A percentile compares a stretch with the other conserved stretches of the same genome.
Evolutionary conservation across 2,329 filamentous ascomycete genomes (phyloP).

Genomic region (Dryadomyces quercus-mongolicae): DNA sequence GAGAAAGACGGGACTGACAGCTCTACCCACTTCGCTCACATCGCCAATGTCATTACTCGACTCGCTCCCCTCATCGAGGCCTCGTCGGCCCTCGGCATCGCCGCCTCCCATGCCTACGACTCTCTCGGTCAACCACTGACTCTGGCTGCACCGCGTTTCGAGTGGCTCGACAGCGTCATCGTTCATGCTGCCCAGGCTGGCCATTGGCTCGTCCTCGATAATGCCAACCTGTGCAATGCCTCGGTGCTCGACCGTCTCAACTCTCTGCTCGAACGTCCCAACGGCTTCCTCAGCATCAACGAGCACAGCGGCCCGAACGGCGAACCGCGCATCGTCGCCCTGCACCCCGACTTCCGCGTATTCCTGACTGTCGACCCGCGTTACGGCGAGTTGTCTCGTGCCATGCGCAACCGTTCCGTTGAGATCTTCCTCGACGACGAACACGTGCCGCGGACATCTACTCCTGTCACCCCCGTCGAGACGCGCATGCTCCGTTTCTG

Average conservation of each 20-base stretch:
- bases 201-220: conserved; percentile 89
- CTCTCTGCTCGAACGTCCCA: conserved; percentile 73
- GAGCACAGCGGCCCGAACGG: conserved; percentile 81
- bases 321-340: conserved; percentile 64
- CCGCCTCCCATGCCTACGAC: conserved; percentile 34
- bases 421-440: conserved; percentile 63
- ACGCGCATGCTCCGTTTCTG: conserved; percentile 35
- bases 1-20: conserved; percentile 16
- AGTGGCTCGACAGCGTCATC: conserved; percentile 91
- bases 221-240: conserved; percentile 91
- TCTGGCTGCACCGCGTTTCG: conserved; percentile 69
- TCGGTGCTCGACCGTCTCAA: conserved; percentile 92
- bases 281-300: conserved; percentile 80
- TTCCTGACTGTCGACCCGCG: conserved; percentile 89
- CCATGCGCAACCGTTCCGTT: conserved; percentile 90
- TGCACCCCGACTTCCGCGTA: conserved; percentile 78
- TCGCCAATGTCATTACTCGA: conserved; percentile 25
- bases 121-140: conserved; percentile 40
- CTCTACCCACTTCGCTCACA: conserved; percentile 23
- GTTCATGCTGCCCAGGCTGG: conserved; percentile 78
- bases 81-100: conserved; percentile 30
- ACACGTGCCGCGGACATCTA: conserved; percentile 13
- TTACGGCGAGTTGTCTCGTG: conserved; percentile 85
- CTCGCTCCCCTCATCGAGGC: conserved; percentile 29
- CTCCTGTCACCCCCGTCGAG: conserved; percentile 33